Evolutionary conservation across 352 stramenopile genomes (phyloP), one percentile per base, ranked within the genome.

Genomic region (Elongisporangium anandrum): DNA sequence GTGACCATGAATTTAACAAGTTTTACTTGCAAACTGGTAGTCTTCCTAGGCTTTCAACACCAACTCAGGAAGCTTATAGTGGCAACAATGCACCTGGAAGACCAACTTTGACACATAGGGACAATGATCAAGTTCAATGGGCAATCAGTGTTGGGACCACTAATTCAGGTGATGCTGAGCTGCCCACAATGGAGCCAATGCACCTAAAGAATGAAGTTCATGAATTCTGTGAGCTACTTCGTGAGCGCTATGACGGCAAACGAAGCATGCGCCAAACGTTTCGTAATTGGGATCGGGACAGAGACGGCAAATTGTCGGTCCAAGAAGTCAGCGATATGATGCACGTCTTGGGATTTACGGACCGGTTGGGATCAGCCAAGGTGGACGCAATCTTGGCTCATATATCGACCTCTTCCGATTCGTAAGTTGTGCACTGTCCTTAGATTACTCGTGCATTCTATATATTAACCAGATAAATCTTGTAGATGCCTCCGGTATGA

Each of bases 181-280:
- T 8, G 7, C 3, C 24, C 7, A 34, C 3, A 51, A 3, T 9
- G 2, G 45, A 34, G 39, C 17, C 10, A 13, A 3, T n/a, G 10
- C 24, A 39, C 2, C 55, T 47, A 13, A 16, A 2, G 24, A 56
- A 50, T 22, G 65, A 70, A 15, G 52, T 85, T 17, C 50, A 59
- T 0, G 68, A 81, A 45, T 81, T 88, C 55, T 68, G 66, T 10
- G 45, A 45, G 10, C 54, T 88, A 29, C 52, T 88, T 22, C 75
- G 62, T 3, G 78, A 88, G n/a, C 76, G 74, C 3, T 88, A 86
- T 56, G 68, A 81, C 9, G 78, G 79, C 23, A 88, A 85, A 41
- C 73, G 78, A 4, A 85, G 73, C 34, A 53, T 85, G 19, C 78
- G 75, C 7, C 55, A 67, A 24, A 76, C 75, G 41, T 88, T 88